phyloP scores from a whole-genome alignment of 371 early-diverging fungal genomes.

The Gilbertella persicaria region DNA sequence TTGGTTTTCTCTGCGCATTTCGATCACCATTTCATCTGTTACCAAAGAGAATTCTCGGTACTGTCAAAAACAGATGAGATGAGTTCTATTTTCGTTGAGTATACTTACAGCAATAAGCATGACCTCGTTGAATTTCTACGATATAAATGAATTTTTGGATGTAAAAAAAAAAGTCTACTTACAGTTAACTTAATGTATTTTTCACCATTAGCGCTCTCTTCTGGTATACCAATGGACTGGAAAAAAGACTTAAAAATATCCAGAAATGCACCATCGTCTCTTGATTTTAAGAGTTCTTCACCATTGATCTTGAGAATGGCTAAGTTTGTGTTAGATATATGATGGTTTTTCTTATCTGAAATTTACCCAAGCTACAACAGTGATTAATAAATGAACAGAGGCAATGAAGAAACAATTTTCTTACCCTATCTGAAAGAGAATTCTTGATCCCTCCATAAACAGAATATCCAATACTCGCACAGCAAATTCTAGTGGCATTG shows the following conservation, averaged over 20 bases:
- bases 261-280: slow-evolving; percentile 93
- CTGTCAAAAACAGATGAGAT: background rate
- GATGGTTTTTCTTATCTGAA: background rate
- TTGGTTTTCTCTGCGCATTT: slow-evolving; percentile 84
- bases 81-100: background rate
- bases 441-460: slow-evolving; percentile 92
- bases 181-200: slow-evolving; percentile 58
- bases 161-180: no score
- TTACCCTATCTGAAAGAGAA: slow-evolving; percentile 90
- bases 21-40: slow-evolving; percentile 75
- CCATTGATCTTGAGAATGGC: slow-evolving; percentile 93
- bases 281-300: slow-evolving; percentile 76
- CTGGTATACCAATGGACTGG: slow-evolving; percentile 64
- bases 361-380: background rate
- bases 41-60: slow-evolving; percentile 89
- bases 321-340: slow-evolving; percentile 20
- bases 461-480: slow-evolving; percentile 92
- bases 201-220: slow-evolving; percentile 55
- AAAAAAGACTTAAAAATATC: slow-evolving; percentile 78
- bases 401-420: slow-evolving; percentile 6
- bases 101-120: slow-evolving; percentile 73
- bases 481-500: slow-evolving; percentile 88
- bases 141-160: no score
- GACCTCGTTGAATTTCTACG: slow-evolving; percentile 87
- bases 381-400: background rate